Base-by-base conservation (phyloP, 2,329 filamentous ascomycete genomes). In the Triangularia setosa region DNA sequence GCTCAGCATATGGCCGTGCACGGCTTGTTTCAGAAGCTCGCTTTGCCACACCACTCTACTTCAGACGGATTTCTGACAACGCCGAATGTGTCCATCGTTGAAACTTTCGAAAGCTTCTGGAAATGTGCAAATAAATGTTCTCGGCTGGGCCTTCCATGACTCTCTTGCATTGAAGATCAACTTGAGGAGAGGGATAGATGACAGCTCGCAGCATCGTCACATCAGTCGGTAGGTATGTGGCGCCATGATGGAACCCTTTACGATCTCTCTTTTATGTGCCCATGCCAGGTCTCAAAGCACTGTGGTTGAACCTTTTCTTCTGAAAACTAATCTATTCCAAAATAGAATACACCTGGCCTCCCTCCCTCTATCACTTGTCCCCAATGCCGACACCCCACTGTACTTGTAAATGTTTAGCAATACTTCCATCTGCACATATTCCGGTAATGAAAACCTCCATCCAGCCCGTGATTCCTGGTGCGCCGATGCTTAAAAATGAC, bases 1-100 rank as follows among this genome's bases (percentile, higher is more conserved):
- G 33, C 33, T 40, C 4, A 40, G 14, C 1, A 40, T 5, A 40
- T 40, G n/a, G 40, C n/a, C 40, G 40, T 48, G 40, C 40, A 48
- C 40, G 40, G 40, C 40, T 48, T 21, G 40, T 48, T 48, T 48
- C 40, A 48, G 7, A 48, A 48, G 40, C n/a, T 48, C 40, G 40
- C 40, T 48, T 48, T 48, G 40, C 40, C 40, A 59, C 35, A 59
- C 24, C 28, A 59, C 33, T 59, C 24, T 55, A 55, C 53, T 55
- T 18, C 23, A 55, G 23, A 28, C 53, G 23, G 53, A 25, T 55
- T 28, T 25, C 53, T 28, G 53, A 25, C 23, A 55, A 27, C 25
- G 12, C 23, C 23, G 23, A 55, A 18, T 27, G 12, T 55, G 23
- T 25, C n/a, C 40, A 48, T 48, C 40, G 40, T 48, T 14, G 40